Evolutionary conservation across 2,329 filamentous ascomycete genomes (phyloP).

Genomic region (Dothidotthia symphoricarpi): DNA sequence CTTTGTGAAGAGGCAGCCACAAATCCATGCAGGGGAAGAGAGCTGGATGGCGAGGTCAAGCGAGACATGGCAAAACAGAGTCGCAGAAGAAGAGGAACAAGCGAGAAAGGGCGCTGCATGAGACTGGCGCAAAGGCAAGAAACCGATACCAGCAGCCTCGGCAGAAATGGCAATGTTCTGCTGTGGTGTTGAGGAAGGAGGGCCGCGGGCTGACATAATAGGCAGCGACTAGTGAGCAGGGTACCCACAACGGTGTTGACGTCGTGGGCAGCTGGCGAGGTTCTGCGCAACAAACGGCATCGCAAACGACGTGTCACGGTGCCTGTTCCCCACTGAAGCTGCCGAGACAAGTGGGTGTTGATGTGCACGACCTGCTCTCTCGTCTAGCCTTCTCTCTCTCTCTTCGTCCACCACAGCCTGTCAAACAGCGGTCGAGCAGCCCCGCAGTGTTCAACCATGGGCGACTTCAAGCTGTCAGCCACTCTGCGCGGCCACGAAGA

Average conservation of each 20-base stretch:
- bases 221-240: too few species aligned
- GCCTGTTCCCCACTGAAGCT: constrained; percentile 4
- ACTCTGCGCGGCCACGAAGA: constrained; percentile 86
- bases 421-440: constrained; percentile 16
- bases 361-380: constrained; percentile 8
- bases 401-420: constrained; percentile 11
- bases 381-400: constrained; percentile 8
- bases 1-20: too few species aligned
- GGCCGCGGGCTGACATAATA: too few species aligned
- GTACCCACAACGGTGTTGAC: background rate
- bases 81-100: too few species aligned
- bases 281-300: constrained; percentile 1
- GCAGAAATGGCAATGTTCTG: too few species aligned
- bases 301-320: constrained; percentile 2
- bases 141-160: too few species aligned
- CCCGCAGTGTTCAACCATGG: constrained; percentile 53
- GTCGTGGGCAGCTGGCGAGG: constrained; percentile 5
- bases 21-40: too few species aligned
- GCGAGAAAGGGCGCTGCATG: too few species aligned
- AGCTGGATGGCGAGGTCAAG: too few species aligned
- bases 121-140: too few species aligned
- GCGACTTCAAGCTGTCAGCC: constrained; percentile 89
- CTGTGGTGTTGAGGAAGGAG: too few species aligned
- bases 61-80: too few species aligned
- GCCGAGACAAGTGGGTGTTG: constrained; percentile 5